Evolutionary conservation across 805 yeast species (phyloP), one percentile per base, ranked within the genome.

Genomic region (Danielozyma ontarioensis): DNA sequence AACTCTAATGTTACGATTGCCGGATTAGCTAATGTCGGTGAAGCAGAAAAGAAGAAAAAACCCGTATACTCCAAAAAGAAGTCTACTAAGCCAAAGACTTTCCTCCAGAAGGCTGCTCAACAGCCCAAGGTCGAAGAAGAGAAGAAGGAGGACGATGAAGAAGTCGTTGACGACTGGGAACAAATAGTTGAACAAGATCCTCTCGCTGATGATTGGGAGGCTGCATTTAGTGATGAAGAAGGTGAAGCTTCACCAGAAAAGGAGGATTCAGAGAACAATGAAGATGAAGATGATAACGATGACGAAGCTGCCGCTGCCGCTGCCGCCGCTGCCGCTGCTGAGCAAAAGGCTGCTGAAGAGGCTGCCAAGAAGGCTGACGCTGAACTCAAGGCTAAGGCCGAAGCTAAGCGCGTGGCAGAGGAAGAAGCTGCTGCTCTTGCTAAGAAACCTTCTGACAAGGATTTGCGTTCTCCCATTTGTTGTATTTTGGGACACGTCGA

Each of bases 401-500:
- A 37, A 18, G 47, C 41, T 13, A 41, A 41, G 34, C 13, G 27
- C 3, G 17, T 17, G 12, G 33, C 37, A 4, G 12, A 27, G 17
- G 45, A 42, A 27, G 41, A 35, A 19, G 32, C 27, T 17, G 34
- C 45, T 3, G 29, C 39, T 11, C 39, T 37, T 27, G 40, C 43
- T 30, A 26, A 35, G 6, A 32, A 41, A 13, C 38, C 50, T 10
- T 42, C 58, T 6, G 68, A 68, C 26, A 63, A 62, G 40, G 78
- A 93, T 52, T 67, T 93, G 55, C 95, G 99, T 67, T 93, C 99
- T 44, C 99, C 99, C 44, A 93, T 93, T 59, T 93, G 98, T 65
- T 88, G 96, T 83, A 93, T 93, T 54, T 75, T 93, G 62, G 99
- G 99, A 59, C 99, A 93, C 72, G 99, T 93, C 64, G 99, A 93